Evolutionary conservation across 1,284 basidiomycete genomes (phyloP).

Genomic region (Ceratobasidium papillatum): DNA sequence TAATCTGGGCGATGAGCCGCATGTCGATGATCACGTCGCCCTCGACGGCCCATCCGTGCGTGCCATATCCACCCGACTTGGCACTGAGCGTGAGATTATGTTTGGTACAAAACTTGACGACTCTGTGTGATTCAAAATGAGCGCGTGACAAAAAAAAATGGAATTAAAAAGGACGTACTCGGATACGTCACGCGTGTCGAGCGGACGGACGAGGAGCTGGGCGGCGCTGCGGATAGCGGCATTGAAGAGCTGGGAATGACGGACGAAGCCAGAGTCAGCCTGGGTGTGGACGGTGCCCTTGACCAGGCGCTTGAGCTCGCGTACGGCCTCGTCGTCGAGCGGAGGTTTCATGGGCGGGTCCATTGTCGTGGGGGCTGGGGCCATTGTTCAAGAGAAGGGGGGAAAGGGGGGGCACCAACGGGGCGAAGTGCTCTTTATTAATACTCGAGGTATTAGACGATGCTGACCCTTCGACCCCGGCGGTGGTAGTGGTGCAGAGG

Average conservation of each 20-base stretch:
- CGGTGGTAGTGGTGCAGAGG: not conserved
- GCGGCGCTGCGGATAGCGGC: constrained; percentile 72
- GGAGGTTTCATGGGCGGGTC: not conserved
- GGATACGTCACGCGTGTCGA: constrained; percentile 78
- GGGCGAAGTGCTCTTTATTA: constrained; percentile 37
- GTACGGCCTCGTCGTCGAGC: not conserved
- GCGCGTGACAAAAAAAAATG: constrained; percentile 36
- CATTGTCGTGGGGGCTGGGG: not conserved
- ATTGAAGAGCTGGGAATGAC: constrained; percentile 76
- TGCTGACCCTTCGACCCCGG: constrained; percentile 40
- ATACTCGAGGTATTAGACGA: constrained; percentile 27
- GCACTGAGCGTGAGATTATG: constrained; percentile 79
- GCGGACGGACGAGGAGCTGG: constrained; percentile 69
- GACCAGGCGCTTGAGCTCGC: constrained; percentile 48
- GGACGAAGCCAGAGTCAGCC: constrained; percentile 62
- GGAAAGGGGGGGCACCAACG: not conserved
- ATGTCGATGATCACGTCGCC: constrained; percentile 87
- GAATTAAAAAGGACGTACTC: constrained; percentile 57
- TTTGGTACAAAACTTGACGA: constrained; percentile 72
- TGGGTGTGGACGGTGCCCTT: constrained; percentile 60
- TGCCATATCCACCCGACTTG: constrained; percentile 88
- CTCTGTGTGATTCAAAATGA: constrained; percentile 54
- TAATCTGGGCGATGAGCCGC: constrained; percentile 68
- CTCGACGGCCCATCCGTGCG: constrained; percentile 85
- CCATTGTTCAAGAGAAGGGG: not conserved